These are phyloP conservation scores for Rhizomucor pusillus DNA, from an alignment of 371 early-diverging fungal genomes.

Conservation along the genomic window DNA sequence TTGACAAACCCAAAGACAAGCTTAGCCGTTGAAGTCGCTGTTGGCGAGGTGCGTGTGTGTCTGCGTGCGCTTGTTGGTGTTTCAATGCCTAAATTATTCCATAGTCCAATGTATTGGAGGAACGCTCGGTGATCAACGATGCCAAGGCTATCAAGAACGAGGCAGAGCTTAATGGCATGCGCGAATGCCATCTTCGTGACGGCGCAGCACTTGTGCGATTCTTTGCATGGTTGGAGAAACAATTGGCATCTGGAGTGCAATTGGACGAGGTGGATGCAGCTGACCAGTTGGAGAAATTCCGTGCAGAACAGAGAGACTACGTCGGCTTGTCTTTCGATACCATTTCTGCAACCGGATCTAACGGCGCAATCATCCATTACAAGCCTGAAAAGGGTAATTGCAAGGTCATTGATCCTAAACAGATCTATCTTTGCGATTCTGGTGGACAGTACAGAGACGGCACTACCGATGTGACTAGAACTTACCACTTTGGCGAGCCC, in stretches of 20 bases:
- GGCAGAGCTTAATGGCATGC: slow-evolving; percentile 91
- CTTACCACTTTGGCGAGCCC: slow-evolving; percentile 93
- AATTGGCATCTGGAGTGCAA: slow-evolving; percentile 62
- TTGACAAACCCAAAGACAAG: slow-evolving; percentile 63
- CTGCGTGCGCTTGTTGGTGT: background rate
- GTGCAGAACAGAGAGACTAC: slow-evolving; percentile 67
- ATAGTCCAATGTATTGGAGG: slow-evolving; percentile 46
- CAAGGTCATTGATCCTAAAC: slow-evolving; percentile 47
- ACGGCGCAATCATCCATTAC: slow-evolving; percentile 99
- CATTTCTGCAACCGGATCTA: slow-evolving; percentile 94
- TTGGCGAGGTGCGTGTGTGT: slow-evolving; percentile 36
- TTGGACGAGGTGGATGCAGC: slow-evolving; percentile 82
- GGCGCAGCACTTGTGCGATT: slow-evolving; percentile 89
- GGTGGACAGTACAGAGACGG: slow-evolving; percentile 98
- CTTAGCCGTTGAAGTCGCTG: slow-evolving; percentile 65
- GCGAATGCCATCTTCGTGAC: slow-evolving; percentile 92
- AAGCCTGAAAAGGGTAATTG: slow-evolving; percentile 80
- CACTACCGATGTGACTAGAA: slow-evolving; percentile 99
- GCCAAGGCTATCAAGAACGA: slow-evolving; percentile 95
- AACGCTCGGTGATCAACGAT: slow-evolving; percentile 70
- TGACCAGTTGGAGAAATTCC: slow-evolving; percentile 69
- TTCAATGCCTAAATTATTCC: slow-evolving; percentile 34
- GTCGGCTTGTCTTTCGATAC: slow-evolving; percentile 97
- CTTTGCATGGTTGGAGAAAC: slow-evolving; percentile 95
- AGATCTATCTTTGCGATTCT: slow-evolving; percentile 95